Conservation (phyloP, 371 early-diverging fungal species). For the Coelomomyces lativittatus region DNA sequence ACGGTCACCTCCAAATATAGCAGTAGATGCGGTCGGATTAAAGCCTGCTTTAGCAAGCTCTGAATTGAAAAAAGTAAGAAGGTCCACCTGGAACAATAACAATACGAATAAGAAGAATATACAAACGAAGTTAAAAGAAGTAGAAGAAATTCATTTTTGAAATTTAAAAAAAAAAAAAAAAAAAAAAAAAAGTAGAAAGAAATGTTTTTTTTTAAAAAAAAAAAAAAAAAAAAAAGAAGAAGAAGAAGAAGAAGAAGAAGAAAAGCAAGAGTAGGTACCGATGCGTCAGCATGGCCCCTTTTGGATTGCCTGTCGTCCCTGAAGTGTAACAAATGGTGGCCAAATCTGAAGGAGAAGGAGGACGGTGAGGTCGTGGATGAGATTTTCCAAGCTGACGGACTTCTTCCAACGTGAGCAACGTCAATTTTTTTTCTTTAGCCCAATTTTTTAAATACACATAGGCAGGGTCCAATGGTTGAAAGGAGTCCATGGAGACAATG, state of each 20-base stretch:
- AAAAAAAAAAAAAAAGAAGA: no score
- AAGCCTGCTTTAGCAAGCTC: slow-evolving; percentile 53
- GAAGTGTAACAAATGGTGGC: slow-evolving; percentile 45
- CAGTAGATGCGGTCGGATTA: slow-evolving; percentile 39
- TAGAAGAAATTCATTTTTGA: slow-evolving; percentile 20
- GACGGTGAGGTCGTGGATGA: slow-evolving; percentile 5
- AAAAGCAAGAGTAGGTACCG: no score
- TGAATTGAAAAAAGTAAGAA: slow-evolving; percentile 69
- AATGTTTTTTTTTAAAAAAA: no score
- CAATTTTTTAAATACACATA: slow-evolving; percentile 9
- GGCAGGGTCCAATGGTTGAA: neutral
- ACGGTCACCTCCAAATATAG: slow-evolving; percentile 58
- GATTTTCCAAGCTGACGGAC: slow-evolving; percentile 16
- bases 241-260: no score
- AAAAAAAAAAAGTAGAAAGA: no score
- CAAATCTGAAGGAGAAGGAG: slow-evolving; percentile 22
- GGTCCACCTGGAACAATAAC: slow-evolving; percentile 17
- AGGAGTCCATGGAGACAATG: slow-evolving; percentile 18
- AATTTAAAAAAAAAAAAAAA: no score
- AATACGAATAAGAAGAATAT: neutral
- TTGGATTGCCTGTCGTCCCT: slow-evolving; percentile 32
- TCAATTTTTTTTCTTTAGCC: slow-evolving; percentile 17
- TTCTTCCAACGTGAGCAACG: slow-evolving; percentile 11
- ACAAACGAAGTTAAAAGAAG: neutral
- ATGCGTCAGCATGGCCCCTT: slow-evolving; percentile 5